Evolutionary conservation across 2,329 filamentous ascomycete species (phyloP).

Genomic region (Colletotrichum sp.): DNA sequence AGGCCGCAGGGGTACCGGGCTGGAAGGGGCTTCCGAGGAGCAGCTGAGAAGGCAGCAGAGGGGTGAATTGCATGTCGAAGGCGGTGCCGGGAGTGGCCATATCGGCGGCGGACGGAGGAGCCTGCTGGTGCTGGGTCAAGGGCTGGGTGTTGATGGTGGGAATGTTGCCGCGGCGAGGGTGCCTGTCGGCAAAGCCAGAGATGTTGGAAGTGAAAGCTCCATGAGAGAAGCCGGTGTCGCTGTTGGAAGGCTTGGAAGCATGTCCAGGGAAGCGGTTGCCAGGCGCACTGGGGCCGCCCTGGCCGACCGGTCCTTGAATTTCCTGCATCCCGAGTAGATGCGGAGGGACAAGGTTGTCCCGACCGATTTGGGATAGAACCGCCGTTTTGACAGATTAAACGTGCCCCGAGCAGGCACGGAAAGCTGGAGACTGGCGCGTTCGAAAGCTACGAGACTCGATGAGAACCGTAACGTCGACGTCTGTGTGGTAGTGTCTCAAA

Average conservation of each 20-base stretch:
- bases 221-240: conserved; percentile 90
- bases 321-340: conserved; percentile 93
- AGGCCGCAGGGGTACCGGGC: conserved; percentile 88
- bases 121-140: conserved; percentile 32
- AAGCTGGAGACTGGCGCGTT: conserved; percentile 27
- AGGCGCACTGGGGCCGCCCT: conserved; percentile 61
- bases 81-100: conserved; percentile 86
- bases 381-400: conserved; percentile 77
- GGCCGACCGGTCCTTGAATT: conserved; percentile 69
- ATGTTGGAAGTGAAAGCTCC: conserved; percentile 90
- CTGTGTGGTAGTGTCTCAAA: conserved; percentile 8
- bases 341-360: conserved; percentile 87
- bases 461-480: not conserved
- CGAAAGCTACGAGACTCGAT: conserved; percentile 8
- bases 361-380: conserved; percentile 76
- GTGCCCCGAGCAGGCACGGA: conserved; percentile 59
- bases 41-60: conserved; percentile 90
- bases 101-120: conserved; percentile 66
- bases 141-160: conserved; percentile 84
- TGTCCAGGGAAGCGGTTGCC: conserved; percentile 70
- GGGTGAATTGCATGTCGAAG: conserved; percentile 98
- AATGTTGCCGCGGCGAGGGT: conserved; percentile 84
- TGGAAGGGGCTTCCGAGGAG: conserved; percentile 97
- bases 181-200: conserved; percentile 84
- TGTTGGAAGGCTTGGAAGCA: conserved; percentile 80